Evolutionary conservation across 1,284 basidiomycete genomes (phyloP).

Genomic region (Rhodofomes roseus): DNA sequence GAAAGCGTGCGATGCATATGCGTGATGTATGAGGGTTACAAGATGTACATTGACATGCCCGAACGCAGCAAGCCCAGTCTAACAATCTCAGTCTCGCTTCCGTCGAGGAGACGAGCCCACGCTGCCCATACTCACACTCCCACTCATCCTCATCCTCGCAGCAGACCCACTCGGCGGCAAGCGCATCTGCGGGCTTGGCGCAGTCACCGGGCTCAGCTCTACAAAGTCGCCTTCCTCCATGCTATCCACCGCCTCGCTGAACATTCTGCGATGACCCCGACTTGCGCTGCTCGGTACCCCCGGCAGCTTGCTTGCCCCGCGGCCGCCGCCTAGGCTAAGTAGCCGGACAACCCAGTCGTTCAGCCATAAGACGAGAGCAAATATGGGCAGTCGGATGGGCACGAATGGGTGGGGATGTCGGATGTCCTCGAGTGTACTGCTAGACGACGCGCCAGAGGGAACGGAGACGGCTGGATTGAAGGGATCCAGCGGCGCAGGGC

Average conservation of each 20-base stretch:
- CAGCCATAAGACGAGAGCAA: slow-evolving; percentile 67
- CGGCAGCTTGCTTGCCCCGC: slow-evolving; percentile 4
- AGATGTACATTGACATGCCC: not conserved
- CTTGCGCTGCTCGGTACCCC: not conserved
- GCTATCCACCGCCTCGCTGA: slow-evolving; percentile 44
- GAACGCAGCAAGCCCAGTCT: not conserved
- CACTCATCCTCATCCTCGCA: slow-evolving; percentile 10
- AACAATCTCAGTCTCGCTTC: slow-evolving; percentile 20
- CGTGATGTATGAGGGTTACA: not conserved
- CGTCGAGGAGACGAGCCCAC: slow-evolving; percentile 9
- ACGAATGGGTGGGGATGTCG: slow-evolving; percentile 69
- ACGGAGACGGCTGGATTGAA: slow-evolving; percentile 52
- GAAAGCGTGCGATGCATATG: not conserved
- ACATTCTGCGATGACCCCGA: slow-evolving; percentile 14
- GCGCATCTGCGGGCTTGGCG: not conserved
- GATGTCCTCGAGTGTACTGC: slow-evolving; percentile 36
- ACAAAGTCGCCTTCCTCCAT: slow-evolving; percentile 48
- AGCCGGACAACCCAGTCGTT: slow-evolving; percentile 68
- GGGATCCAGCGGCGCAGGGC: slow-evolving; percentile 63
- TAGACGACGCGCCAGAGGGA: slow-evolving; percentile 14
- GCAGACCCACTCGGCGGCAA: not conserved
- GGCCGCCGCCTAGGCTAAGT: slow-evolving; percentile 46
- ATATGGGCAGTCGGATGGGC: slow-evolving; percentile 75
- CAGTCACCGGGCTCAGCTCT: slow-evolving; percentile 20
- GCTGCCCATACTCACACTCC: slow-evolving; percentile 10